phyloP scores from a whole-genome alignment of 352 stramenopile species.

The Globisporangium paddicum region DNA sequence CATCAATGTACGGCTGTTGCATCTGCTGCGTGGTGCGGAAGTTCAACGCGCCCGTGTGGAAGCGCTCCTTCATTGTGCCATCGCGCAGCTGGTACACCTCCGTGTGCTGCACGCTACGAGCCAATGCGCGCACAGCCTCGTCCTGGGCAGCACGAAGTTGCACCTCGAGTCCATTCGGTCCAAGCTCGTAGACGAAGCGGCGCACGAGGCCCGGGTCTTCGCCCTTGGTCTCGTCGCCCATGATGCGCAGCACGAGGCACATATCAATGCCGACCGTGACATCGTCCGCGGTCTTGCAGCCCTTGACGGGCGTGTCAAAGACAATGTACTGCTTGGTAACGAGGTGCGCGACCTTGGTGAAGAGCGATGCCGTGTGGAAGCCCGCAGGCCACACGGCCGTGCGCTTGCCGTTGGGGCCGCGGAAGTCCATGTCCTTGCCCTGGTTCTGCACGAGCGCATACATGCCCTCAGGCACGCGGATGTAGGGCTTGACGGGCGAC shows the following conservation, averaged over 20 bases:
- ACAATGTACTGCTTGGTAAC: conserved; percentile 89
- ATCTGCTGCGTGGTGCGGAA: too few species aligned
- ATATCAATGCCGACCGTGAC: conserved; percentile 87
- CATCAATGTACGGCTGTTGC: too few species aligned
- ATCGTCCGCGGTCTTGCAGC: conserved; percentile 87
- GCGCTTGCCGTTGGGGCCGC: conserved; percentile 32
- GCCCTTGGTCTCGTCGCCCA: conserved; percentile 74
- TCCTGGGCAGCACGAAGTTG: conserved; percentile 81
- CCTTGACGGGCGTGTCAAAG: conserved; percentile 86
- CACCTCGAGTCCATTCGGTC: conserved; percentile 75
- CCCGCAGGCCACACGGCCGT: conserved; percentile 71
- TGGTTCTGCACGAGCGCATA: conserved; percentile 87
- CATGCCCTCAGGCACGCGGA: conserved; percentile 84
- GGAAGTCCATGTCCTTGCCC: conserved; percentile 69
- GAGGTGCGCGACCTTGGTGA: conserved; percentile 82
- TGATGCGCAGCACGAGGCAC: conserved; percentile 86
- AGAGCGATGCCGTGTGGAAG: conserved; percentile 68
- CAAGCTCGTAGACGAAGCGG: conserved; percentile 88
- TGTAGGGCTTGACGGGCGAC: conserved; percentile 64
- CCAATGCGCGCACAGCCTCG: conserved; percentile 74
- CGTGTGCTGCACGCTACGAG: conserved; percentile 83
- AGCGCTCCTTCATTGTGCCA: conserved; percentile 61
- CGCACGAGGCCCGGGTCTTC: conserved; percentile 83
- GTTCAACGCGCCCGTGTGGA: conserved; percentile 39
- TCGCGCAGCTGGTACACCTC: conserved; percentile 84